Conservation (phyloP, 805 yeast species). For the Yarrowia sp. region DNA sequence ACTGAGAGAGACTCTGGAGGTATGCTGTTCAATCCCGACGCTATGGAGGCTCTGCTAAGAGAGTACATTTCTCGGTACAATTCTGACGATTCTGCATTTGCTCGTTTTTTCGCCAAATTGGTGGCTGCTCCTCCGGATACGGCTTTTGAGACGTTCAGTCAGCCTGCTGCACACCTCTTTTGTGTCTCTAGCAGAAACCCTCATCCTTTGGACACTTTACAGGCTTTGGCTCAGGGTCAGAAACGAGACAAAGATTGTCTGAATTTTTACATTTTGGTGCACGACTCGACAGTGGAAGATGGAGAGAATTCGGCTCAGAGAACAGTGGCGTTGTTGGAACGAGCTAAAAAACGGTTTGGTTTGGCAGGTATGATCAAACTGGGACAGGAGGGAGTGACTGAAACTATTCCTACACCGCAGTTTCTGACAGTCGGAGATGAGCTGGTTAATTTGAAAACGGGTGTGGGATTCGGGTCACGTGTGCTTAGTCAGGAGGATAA, state of each 20-base stretch:
- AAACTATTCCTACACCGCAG: conserved; percentile 8
- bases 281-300: conserved; percentile 48
- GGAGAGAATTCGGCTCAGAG: conserved; percentile 43
- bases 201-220: conserved; percentile 55
- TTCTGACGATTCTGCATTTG: conserved; percentile 38
- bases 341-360: conserved; percentile 43
- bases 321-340: conserved; percentile 36
- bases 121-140: conserved; percentile 60
- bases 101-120: conserved; percentile 52
- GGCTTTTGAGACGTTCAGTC: conserved; percentile 82
- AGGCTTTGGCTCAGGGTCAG: conserved; percentile 50
- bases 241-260: conserved; percentile 57
- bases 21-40: conserved; percentile 24
- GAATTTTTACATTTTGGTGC: conserved; percentile 51
- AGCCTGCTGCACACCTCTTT: conserved; percentile 75
- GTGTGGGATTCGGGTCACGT: conserved; percentile 1
- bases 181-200: conserved; percentile 60
- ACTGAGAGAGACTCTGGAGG: conserved; percentile 42
- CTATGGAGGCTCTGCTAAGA: conserved; percentile 25
- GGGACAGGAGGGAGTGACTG: conserved; percentile 8
- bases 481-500: conserved; percentile 39
- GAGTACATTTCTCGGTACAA: conserved; percentile 26
- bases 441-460: conserved; percentile 29
- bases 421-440: conserved; percentile 7
- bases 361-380: conserved; percentile 32